Base-by-base conservation (phyloP, 805 yeast species). In the Zygoascus bituminiphila region DNA sequence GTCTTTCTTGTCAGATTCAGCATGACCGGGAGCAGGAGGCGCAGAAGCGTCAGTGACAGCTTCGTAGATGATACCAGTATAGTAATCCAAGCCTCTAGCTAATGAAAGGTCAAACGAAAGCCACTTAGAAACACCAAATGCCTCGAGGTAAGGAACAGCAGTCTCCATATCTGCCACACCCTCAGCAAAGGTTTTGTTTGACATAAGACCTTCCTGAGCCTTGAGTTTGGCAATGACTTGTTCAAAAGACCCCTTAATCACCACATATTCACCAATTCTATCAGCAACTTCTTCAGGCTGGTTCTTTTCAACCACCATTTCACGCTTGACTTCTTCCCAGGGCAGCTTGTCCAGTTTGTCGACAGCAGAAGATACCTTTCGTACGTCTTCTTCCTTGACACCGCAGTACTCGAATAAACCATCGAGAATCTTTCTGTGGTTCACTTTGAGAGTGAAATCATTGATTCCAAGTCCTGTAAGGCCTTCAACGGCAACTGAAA, bases 51-150 rank as follows among this genome's bases (percentile, higher is more conserved):
- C 75, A 14, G 98, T 93, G 42, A 93, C 98, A 45, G 93, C 96
- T 69, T 93, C 98, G 68, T 88, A 93, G 56, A 93, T 93, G 55
- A 93, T 76, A 35, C 98, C 98, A 12, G 98, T 93, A 71, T 93
- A 93, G 69, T 93, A 93, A 69, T 93, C 98, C 60, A 93, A 77
- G 44, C 98, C 98, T 74, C 98, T 82, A 38, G 98, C 98, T 56
- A 93, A 74, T 2, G 98, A 89, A 67, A 93, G 75, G 68, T 93
- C 98, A 58, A 93, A 91, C 10, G 91, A 82, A 52, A 88, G 73
- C 66, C 67, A 77, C 12, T 73, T 54, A 47, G 75, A 75, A 19
- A 54, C 52, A n/a, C 75, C 84, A 60, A 88, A 88, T 5, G 96
- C 94, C 55, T 86, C 86, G 12, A 84, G 75, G 59, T 86, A 93